Evolutionary conservation across 352 stramenopile species (phyloP).

Genomic region (Plasmopara viticola): DNA sequence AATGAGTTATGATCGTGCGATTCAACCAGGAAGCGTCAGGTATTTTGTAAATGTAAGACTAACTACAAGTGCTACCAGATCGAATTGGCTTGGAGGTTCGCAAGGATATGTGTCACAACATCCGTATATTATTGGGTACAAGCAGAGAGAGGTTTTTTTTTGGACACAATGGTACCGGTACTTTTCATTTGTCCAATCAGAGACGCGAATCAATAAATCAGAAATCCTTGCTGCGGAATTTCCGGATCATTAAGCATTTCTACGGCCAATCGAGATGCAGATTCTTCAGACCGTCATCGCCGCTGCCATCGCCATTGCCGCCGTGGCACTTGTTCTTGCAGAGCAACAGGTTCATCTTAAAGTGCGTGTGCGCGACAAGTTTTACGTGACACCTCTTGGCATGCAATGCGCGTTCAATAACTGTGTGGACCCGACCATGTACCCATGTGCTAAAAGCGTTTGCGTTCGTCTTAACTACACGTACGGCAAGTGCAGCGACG

Average conservation of each 20-base stretch:
- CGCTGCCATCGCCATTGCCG: slow-evolving; percentile 7
- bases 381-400: slow-evolving; percentile 52
- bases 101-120: too few species aligned
- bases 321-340: slow-evolving; percentile 15
- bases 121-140: too few species aligned
- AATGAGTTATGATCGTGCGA: too few species aligned
- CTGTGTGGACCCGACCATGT: slow-evolving; percentile 44
- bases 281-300: slow-evolving; percentile 15
- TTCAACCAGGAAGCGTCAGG: too few species aligned
- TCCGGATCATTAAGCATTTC: slow-evolving; percentile 1
- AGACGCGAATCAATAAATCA: not conserved
- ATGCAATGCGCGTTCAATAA: slow-evolving; percentile 55
- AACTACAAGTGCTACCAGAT: too few species aligned
- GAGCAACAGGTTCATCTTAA: slow-evolving; percentile 34
- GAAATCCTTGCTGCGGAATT: not conserved
- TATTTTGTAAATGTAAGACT: too few species aligned
- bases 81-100: too few species aligned
- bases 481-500: slow-evolving; percentile 39
- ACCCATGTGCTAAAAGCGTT: slow-evolving; percentile 43
- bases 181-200: not conserved
- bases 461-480: slow-evolving; percentile 53
- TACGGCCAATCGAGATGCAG: slow-evolving; percentile 16
- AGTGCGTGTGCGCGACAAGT: slow-evolving; percentile 35
- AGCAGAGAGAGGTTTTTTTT: too few species aligned
- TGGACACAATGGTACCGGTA: not conserved